phyloP scores from a whole-genome alignment of 1,139 yeast species.

The Hyphopichia khmerensis region DNA sequence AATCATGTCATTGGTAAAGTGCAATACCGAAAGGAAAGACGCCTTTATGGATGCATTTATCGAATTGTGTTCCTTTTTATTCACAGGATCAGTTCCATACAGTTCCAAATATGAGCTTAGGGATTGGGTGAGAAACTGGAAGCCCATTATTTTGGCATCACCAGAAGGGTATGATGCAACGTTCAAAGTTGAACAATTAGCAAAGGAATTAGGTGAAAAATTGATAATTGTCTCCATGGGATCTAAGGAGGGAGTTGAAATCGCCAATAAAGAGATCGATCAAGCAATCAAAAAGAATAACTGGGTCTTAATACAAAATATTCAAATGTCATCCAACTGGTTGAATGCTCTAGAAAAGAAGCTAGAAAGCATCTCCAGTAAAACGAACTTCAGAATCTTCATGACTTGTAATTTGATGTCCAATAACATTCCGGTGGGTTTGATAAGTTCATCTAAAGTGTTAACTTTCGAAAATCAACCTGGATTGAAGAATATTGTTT shows the following conservation, averaged over 20 bases:
- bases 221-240: constrained; percentile 68
- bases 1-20: constrained; percentile 9
- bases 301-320: constrained; percentile 78
- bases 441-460: constrained; percentile 53
- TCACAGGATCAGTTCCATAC: constrained; percentile 22
- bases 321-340: constrained; percentile 73
- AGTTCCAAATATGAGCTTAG: constrained; percentile 26
- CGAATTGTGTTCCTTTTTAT: constrained; percentile 18
- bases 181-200: constrained; percentile 47
- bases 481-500: constrained; percentile 53
- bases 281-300: constrained; percentile 44
- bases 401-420: constrained; percentile 57
- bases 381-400: constrained; percentile 48
- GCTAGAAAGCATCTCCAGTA: constrained; percentile 24
- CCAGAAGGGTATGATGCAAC: constrained; percentile 70
- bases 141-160: constrained; percentile 56
- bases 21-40: constrained; percentile 7
- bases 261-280: constrained; percentile 56
- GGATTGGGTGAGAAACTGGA: constrained; percentile 17
- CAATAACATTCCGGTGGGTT: constrained; percentile 44
- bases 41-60: constrained; percentile 17
- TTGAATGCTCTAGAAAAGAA: constrained; percentile 51
- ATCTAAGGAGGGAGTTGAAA: constrained; percentile 60
- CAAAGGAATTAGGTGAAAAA: constrained; percentile 22
- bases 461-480: constrained; percentile 61